Evolutionary conservation across 768 basidiomycete species (phyloP).

Genomic region (Lyophyllum atratum): DNA sequence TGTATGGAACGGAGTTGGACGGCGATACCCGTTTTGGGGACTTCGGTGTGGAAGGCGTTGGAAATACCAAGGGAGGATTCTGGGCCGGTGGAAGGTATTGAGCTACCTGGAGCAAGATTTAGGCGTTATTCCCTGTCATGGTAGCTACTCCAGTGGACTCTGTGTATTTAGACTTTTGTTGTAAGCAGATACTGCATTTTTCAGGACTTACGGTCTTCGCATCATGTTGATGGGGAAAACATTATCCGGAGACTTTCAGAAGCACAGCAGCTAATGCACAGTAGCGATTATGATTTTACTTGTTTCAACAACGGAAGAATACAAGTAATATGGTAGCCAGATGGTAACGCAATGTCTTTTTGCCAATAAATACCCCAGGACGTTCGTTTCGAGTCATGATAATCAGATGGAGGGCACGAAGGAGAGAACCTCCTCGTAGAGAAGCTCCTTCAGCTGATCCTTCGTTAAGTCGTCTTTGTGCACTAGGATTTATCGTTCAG

Average conservation of each 20-base stretch:
- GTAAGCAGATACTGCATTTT: background rate
- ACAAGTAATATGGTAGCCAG: constrained; percentile 7
- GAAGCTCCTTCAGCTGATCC: constrained; percentile 78
- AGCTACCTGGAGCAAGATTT: constrained; percentile 8
- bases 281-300: constrained; percentile 5
- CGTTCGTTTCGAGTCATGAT: background rate
- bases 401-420: constrained; percentile 66
- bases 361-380: constrained; percentile 13
- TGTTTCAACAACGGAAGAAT: constrained; percentile 21
- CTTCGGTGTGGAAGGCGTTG: constrained; percentile 78
- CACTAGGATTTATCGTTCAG: constrained; percentile 33
- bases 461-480: constrained; percentile 77
- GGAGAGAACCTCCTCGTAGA: constrained; percentile 82
- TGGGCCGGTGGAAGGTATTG: constrained; percentile 58
- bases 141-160: background rate
- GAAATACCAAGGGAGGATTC: constrained; percentile 50
- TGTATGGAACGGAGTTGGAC: constrained; percentile 87
- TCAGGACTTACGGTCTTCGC: background rate
- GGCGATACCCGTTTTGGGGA: constrained; percentile 83
- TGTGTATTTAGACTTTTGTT: background rate
- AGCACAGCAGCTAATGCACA: too few species aligned
- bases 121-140: background rate
- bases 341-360: constrained; percentile 14
- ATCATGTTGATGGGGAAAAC: too few species aligned
- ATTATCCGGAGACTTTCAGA: too few species aligned